These are phyloP conservation scores for barley (Hordeum vulgare) DNA, from an alignment of 176 grass and related monocot species.

Conservation along the genomic window DNA sequence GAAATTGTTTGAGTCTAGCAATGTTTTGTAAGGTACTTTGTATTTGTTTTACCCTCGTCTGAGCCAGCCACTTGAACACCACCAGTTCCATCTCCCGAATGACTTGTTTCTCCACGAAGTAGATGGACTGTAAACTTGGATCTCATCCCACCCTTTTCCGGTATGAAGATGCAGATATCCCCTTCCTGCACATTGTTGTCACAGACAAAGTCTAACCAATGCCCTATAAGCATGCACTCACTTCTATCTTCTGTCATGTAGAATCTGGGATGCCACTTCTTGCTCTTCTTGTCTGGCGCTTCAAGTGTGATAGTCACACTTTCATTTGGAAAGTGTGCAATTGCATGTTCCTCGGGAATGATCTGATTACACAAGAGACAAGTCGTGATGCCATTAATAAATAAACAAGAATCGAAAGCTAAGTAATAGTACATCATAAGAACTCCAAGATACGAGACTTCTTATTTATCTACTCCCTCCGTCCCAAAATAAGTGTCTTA, in stretches of 20 bases:
- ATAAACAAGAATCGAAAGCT: not conserved
- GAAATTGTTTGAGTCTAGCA: no score
- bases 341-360: not conserved
- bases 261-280: conserved; percentile 36
- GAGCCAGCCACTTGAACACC: not conserved
- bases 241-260: not conserved
- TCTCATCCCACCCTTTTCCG: not conserved
- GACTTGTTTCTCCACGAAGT: not conserved
- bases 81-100: not conserved
- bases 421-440: not conserved
- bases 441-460: not conserved
- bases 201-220: conserved; percentile 34
- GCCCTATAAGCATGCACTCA: not conserved
- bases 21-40: no score
- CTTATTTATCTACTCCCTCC: no score
- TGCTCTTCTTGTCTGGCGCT: not conserved
- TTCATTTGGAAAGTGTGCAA: not conserved
- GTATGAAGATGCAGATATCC: conserved; percentile 36
- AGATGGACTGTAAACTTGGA: conserved; percentile 31
- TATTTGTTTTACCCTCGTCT: not conserved
- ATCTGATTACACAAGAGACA: not conserved
- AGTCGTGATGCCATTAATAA: not conserved
- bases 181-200: conserved; percentile 44
- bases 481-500: no score
- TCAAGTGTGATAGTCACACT: conserved; percentile 14